Evolutionary conservation across 2,329 filamentous ascomycete genomes (phyloP), one percentile per base, ranked within the genome.

Genomic region (Claviceps humidiphila): DNA sequence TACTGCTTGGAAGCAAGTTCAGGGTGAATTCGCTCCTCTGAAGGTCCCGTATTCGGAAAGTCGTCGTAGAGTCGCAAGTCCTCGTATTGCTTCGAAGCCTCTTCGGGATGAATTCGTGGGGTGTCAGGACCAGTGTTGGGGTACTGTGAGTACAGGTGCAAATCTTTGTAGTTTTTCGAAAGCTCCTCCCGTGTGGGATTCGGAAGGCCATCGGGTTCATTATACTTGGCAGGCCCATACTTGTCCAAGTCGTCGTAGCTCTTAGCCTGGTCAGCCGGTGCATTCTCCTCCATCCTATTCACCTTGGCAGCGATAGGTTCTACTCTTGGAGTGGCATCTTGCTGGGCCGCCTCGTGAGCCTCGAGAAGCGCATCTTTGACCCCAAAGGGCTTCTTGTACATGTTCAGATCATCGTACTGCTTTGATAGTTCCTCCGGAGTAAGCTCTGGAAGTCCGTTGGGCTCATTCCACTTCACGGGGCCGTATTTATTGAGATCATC

Each of bases 1-100:
- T 68, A 68, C 38, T 62, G 53, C 52, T 65, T 68, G 30, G 66
- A 66, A 6, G 58, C 60, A 30, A 65, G 53, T 34, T 66, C 64
- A 4, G 64, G 59, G 38, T 66, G 62, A 30, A 61, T 51, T 5
- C 56, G 58, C 43, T 60, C 59, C 6, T 48, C 48, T 17, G 54
- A 52, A 3, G 59, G 59, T 2, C 57, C 61, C 1, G 56, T 45
- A 45, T 66, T 63, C 17, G 58, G 56, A 45, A 60, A 63, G 2
- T 58, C 54, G 2, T 56, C 57, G 51, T 72, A 72, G 9, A 62
- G 60, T 42, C 57, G 51, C 40, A 72, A 55, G 51, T 71, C 68
- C 6, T 58, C 39, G 52, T 70, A 71, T 45, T 64, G 57, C 57
- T 69, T 70, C 1, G 66, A 67, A 2, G 59, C 62, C 53, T 69